These are phyloP conservation scores for Amanita molliuscula DNA, from an alignment of 768 basidiomycete species.

Conservation along the genomic window DNA sequence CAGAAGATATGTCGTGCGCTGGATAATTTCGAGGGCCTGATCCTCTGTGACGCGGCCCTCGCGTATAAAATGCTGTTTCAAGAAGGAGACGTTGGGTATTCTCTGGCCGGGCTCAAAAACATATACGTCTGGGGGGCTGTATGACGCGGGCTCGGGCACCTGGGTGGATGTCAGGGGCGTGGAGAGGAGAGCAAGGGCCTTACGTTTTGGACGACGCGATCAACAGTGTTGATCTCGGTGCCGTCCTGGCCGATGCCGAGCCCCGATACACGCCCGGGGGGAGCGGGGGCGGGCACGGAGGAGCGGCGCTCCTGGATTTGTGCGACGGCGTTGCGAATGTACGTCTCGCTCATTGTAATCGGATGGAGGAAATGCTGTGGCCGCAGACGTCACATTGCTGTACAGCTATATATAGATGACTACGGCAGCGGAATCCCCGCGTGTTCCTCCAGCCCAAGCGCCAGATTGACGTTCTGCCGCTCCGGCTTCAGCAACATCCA, in stretches of 20 bases:
- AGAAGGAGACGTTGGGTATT: constrained; percentile 66
- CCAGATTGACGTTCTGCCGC: constrained; percentile 67
- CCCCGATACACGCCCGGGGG: neutral
- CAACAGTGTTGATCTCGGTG: neutral
- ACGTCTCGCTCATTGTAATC: constrained; percentile 3
- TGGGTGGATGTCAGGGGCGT: constrained; percentile 16
- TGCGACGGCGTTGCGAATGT: constrained; percentile 6
- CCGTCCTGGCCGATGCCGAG: neutral
- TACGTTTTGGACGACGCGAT: constrained; percentile 1
- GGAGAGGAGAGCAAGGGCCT: neutral
- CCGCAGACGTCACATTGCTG: neutral
- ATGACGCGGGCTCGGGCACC: constrained; percentile 61
- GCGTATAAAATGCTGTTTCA: constrained; percentile 83
- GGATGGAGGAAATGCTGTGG: neutral
- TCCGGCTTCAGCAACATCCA: neutral
- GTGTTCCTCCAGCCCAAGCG: constrained; percentile 70
- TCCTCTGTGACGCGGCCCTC: constrained; percentile 78
- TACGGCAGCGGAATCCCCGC: constrained; percentile 40
- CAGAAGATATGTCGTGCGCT: constrained; percentile 55
- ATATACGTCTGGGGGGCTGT: constrained; percentile 61
- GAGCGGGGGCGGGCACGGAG: neutral
- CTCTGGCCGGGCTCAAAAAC: constrained; percentile 52
- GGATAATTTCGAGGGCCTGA: constrained; percentile 78
- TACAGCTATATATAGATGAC: neutral
- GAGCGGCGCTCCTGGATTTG: constrained; percentile 6